A percentile compares a stretch with the other conserved stretches of the same genome.
Evolutionary conservation across 148 eudicot species (phyloP).

Genomic region (Diospyros lotus): DNA sequence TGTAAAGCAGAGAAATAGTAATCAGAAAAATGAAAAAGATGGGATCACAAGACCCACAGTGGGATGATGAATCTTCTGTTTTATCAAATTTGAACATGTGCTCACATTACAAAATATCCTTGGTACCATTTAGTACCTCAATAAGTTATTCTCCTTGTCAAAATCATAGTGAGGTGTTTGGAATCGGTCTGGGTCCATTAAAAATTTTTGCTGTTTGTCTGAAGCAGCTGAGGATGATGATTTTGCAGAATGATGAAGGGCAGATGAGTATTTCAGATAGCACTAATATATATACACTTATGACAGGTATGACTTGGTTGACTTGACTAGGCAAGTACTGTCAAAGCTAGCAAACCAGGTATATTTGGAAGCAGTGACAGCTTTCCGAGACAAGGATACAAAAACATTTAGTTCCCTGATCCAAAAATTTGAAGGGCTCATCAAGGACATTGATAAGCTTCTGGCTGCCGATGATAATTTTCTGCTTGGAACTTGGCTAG

Average conservation of each 20-base stretch:
- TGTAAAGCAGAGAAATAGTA: no score
- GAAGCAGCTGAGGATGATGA: neutral
- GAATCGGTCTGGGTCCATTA: no score
- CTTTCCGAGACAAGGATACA: conserved; percentile 54
- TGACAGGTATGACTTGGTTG: conserved; percentile 95
- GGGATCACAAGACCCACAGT: no score
- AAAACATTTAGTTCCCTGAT: conserved; percentile 41
- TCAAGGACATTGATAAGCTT: conserved; percentile 72
- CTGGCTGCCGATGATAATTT: conserved; percentile 89
- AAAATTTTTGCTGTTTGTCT: neutral
- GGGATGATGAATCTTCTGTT: no score
- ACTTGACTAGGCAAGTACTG: conserved; percentile 86
- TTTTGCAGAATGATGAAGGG: neutral
- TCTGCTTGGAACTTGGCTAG: conserved; percentile 89
- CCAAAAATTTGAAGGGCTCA: conserved; percentile 55
- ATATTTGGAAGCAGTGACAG: conserved; percentile 66
- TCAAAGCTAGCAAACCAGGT: conserved; percentile 89
- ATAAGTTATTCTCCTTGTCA: no score
- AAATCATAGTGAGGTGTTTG: no score
- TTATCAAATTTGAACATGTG: no score
- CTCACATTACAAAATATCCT: no score
- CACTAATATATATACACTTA: conserved; percentile 2
- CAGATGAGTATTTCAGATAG: neutral
- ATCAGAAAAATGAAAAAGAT: no score
- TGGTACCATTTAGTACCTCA: no score